Evolutionary conservation across 306 rosid species (phyloP), one percentile per base, ranked within the genome.

Genomic region (Luffa acutangula): DNA sequence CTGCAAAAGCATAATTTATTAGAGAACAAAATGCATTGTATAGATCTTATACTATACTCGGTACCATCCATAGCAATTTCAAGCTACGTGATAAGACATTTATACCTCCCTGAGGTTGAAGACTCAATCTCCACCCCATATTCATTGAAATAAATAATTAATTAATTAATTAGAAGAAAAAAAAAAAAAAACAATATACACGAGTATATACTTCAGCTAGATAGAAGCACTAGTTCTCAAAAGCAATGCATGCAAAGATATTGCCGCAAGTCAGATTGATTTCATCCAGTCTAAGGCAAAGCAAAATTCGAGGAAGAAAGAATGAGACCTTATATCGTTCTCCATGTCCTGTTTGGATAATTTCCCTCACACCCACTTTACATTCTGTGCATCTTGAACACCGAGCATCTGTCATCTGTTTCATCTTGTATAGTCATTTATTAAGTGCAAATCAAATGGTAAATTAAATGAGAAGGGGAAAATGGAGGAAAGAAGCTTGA

Each of bases 371-470:
- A 34, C 98, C 97, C 42, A 96, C 99, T 82, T 91, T 96, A 76
- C 53, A 78, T 67, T 88, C 96, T 45, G 48, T 80, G 84, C 99
- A 96, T 87, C 89, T 88, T 78, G 93, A 76, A 89, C 98, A 96
- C 80, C 97, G 98, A 62, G 92, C 92, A 83, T 91, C 94, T 6
- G 94, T 93, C 98, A 96, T 96, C 99, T 96, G 88, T 63, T 81
- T 82, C 84, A 77, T 46, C 21, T 77, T 79, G 43, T 54, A 83
- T 54, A 79, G 79, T 75, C 81, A 21, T 62, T 85, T 73, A 78
- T 48, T 80, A 71, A 39, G 78, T 77, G 66, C 56, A 58, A 72
- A 77, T 15, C 9, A 41, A 78, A 79, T 73, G 39, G 57, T 57
- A 11, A 20, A 46, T 18, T 37, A 70, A 77, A 12, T 42, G 76